phyloP scores from a whole-genome alignment of 2,329 filamentous ascomycete genomes.

The Aspergillus sp. region DNA sequence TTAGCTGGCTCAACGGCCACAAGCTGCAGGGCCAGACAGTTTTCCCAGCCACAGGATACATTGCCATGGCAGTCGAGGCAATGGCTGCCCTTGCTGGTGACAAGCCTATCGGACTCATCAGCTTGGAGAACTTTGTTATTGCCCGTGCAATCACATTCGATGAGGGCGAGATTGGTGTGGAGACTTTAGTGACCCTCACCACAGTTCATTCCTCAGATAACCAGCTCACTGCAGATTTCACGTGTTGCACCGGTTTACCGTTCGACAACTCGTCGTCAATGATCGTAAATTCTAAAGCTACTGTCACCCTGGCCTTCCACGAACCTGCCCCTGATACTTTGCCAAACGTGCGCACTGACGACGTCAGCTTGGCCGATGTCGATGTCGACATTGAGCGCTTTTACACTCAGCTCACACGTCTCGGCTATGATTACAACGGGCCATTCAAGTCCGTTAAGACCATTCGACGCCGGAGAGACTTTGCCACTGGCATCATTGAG shows the following conservation, averaged over 20 bases:
- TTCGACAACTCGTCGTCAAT: not conserved
- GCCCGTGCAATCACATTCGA: slow-evolving; percentile 23
- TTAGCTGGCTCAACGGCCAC: slow-evolving; percentile 4
- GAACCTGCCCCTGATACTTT: not conserved
- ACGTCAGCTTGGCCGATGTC: slow-evolving; percentile 1
- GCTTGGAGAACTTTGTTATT: slow-evolving; percentile 23
- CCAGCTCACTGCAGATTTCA: not conserved
- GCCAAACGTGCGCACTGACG: not conserved
- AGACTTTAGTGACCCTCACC: slow-evolving; percentile 19
- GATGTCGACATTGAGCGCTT: slow-evolving; percentile 13
- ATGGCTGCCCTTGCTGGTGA: not conserved
- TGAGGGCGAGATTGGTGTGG: slow-evolving; percentile 17
- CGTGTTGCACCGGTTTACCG: not conserved
- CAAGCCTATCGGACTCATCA: slow-evolving; percentile 12
- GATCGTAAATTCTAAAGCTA: slow-evolving; percentile 6
- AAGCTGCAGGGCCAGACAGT: slow-evolving; percentile 4
- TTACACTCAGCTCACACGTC: slow-evolving; percentile 14
- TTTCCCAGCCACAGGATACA: slow-evolving; percentile 5
- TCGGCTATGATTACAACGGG: slow-evolving; percentile 21
- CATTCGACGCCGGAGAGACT: slow-evolving; percentile 13
- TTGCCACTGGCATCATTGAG: not conserved
- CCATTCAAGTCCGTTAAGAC: slow-evolving; percentile 18
- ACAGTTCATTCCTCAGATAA: not conserved
- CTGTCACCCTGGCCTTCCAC: not conserved
- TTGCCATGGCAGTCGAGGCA: slow-evolving; percentile 10